Evolutionary conservation across 192 early-diverging fungal genomes (phyloP), one percentile per base, ranked within the genome.

Genomic region (Coemansia sp.): DNA sequence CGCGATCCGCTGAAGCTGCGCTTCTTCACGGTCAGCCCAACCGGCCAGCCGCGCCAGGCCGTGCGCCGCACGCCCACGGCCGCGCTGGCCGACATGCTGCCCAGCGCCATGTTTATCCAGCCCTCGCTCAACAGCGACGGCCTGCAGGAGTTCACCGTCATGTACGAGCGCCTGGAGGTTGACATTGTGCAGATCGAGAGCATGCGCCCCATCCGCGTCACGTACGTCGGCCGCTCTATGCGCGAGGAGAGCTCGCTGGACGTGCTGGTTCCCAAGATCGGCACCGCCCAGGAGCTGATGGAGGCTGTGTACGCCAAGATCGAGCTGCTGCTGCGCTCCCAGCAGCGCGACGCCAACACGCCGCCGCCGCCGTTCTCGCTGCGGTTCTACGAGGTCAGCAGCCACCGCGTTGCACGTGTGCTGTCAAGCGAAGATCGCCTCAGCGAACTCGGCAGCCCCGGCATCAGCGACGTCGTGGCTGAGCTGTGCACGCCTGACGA

Each of bases 91-190:
- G 82, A 87, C 38, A 88, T 88, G 80, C 65, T 77, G 18, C 61
- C 75, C 12, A 67, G 28, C 61, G 38, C 48, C 21, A 45, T 55
- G 48, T 69, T 67, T 48, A 31, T 24, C 40, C 67, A 64, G 32
- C 49, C 64, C 5, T 22, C 50, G 33, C 40, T 56, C 43, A 60
- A 58, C 54, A 32, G 35, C 7, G 30, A 69, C 14, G 51, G 60
- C 2, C 35, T 59, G 35, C 54, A 68, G 38, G 64, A 77, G 32
- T 73, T 73, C 32, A 59, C 81, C 10, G 56, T 98, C 8, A 84
- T 80, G 55, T 98, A 95, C 69, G 94, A 98, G 67, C 80, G 92
- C 43, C 55, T 97, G 45, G 89, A 94, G 29, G 81, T 94, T 19
- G 81, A 85, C 32, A 80, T 97, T 18, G 65, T 79, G 22, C 93